These are phyloP conservation scores for Plasmodium chabaudi DNA, from an alignment of 169 alveolate genomes.

Conservation along the genomic window DNA sequence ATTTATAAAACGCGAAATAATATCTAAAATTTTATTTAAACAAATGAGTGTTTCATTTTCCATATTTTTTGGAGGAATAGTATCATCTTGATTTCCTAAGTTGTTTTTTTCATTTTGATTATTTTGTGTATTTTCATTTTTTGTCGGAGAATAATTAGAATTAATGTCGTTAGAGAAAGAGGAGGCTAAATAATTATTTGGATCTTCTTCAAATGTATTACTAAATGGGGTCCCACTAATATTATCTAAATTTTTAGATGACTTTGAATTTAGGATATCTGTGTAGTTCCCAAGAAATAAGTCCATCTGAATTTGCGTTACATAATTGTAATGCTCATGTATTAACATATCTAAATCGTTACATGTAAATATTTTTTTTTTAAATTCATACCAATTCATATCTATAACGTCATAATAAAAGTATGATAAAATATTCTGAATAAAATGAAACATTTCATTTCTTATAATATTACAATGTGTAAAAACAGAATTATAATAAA, in stretches of 20 bases:
- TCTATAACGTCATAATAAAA: constrained; percentile 70
- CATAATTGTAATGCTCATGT: constrained; percentile 48
- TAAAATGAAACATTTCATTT: constrained; percentile 73
- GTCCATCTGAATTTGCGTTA: constrained; percentile 52
- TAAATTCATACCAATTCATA: constrained; percentile 56
- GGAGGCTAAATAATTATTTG: not conserved
- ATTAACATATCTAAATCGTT: constrained; percentile 42
- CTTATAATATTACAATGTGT: constrained; percentile 49
- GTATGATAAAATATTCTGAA: constrained; percentile 56
- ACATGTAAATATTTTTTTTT: constrained; percentile 22
- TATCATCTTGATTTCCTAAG: not conserved
- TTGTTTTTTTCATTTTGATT: not conserved
- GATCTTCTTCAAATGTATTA: not conserved
- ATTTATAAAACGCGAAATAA: constrained; percentile 54
- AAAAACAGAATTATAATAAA: constrained; percentile 55
- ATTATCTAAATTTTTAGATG: not conserved
- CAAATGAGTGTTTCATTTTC: constrained; percentile 51
- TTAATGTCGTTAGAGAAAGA: not conserved
- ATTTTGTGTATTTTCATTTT: not conserved
- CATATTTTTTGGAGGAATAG: not conserved
- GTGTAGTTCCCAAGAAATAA: constrained; percentile 34
- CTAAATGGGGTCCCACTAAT: not conserved
- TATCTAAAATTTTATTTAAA: constrained; percentile 47
- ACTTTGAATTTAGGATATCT: not conserved
- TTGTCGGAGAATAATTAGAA: not conserved